Evolutionary conservation across 192 early-diverging fungal genomes (phyloP).

Genomic region (Backusella parvicylindrica): DNA sequence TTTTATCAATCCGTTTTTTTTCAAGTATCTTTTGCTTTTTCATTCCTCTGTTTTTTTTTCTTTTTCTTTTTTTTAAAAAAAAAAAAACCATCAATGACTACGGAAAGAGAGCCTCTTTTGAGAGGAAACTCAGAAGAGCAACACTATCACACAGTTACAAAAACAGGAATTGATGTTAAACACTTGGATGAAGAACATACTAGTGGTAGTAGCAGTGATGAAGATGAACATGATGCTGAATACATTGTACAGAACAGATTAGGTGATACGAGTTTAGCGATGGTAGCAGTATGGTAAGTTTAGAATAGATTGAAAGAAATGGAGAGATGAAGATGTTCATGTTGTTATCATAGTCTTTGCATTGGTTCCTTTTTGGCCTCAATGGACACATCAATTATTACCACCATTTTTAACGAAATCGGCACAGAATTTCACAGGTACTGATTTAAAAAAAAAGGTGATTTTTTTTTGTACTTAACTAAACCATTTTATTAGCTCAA

Average conservation of each 20-base stretch:
- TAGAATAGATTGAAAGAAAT: no score
- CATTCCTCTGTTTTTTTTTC: neutral
- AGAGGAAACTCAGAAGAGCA: neutral
- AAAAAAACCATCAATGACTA: neutral
- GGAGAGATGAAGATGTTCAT: no score
- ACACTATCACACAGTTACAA: neutral
- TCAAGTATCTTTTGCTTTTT: neutral
- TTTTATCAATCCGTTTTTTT: neutral
- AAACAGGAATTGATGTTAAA: neutral
- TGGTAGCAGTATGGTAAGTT: slow-evolving; percentile 6
- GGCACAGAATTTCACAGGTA: slow-evolving; percentile 34
- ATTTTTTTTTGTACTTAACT: neutral
- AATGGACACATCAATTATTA: slow-evolving; percentile 29
- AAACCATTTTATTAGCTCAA: slow-evolving; percentile 10
- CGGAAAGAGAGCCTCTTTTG: neutral
- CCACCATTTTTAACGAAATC: slow-evolving; percentile 29
- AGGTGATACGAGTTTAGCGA: neutral
- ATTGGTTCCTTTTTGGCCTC: slow-evolving; percentile 24
- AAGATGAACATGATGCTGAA: neutral
- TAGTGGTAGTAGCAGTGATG: neutral
- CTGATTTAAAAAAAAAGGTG: neutral
- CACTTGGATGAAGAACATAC: neutral
- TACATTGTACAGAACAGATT: slow-evolving; percentile 1
- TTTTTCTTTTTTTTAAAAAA: neutral
- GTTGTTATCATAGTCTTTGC: slow-evolving; percentile 11